Evolutionary conservation across 2,329 filamentous ascomycete species (phyloP).

Genomic region (Aspergillus sp.): DNA sequence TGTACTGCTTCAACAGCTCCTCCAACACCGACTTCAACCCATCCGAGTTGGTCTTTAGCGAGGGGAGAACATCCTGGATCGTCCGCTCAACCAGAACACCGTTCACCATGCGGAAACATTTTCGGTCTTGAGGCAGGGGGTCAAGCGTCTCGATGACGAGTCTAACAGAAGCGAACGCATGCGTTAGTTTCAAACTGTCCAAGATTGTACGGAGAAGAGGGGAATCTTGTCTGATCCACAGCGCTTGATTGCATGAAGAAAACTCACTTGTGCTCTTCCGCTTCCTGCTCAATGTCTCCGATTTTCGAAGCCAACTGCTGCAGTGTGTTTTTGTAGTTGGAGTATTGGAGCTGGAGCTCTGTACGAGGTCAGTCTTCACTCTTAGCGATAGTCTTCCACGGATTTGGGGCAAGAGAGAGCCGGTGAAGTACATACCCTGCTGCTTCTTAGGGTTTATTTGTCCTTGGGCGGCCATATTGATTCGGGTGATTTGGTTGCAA

Average conservation of each 20-base stretch:
- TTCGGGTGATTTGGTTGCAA: slow-evolving; percentile 24
- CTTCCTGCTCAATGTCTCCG: slow-evolving; percentile 94
- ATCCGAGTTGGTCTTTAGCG: slow-evolving; percentile 89
- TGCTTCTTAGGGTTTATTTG: slow-evolving; percentile 46
- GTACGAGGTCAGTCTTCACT: slow-evolving; percentile 12
- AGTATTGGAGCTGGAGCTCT: slow-evolving; percentile 53
- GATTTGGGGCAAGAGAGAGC: not conserved
- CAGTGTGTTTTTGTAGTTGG: slow-evolving; percentile 65
- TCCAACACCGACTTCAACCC: slow-evolving; percentile 92
- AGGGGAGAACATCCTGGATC: slow-evolving; percentile 86
- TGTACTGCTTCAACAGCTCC: slow-evolving; percentile 95
- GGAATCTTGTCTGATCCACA: not conserved
- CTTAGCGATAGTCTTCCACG: not conserved
- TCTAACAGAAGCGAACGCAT: slow-evolving; percentile 48
- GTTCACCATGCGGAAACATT: slow-evolving; percentile 99
- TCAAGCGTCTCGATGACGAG: slow-evolving; percentile 90
- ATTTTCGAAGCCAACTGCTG: slow-evolving; percentile 96
- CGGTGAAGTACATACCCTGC: slow-evolving; percentile 39
- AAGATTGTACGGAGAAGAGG: no score
- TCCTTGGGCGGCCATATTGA: slow-evolving; percentile 40
- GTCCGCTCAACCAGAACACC: slow-evolving; percentile 93
- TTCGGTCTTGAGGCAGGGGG: slow-evolving; percentile 79
- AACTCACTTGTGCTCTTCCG: slow-evolving; percentile 94
- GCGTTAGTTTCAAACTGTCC: slow-evolving; percentile 17
- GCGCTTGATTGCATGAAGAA: not conserved